Conservation (phyloP, 108 stramenopile species). For the Bacterosira constricta region DNA sequence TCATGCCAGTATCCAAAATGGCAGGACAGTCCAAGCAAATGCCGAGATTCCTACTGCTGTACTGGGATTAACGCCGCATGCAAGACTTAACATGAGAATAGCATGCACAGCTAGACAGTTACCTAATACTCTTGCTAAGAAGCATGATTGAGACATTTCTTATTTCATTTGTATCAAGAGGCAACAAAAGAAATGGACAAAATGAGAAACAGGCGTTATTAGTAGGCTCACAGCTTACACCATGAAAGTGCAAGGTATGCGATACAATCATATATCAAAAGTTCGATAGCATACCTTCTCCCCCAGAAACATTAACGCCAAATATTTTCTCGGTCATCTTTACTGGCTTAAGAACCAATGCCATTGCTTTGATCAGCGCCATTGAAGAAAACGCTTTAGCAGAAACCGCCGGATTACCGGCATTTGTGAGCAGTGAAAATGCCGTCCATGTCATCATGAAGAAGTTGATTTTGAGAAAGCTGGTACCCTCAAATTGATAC, state of each 20-base stretch:
- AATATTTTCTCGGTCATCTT: conserved; percentile 20
- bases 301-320: conserved; percentile 16
- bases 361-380: conserved; percentile 20
- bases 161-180: not conserved
- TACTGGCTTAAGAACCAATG: conserved; percentile 14
- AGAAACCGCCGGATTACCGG: conserved; percentile 14
- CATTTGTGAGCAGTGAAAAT: conserved; percentile 18
- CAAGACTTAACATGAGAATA: conserved; percentile 15
- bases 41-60: not conserved
- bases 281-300: too few species aligned
- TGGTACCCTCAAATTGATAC: conserved; percentile 8
- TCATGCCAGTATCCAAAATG: too few species aligned
- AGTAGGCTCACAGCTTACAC: too few species aligned
- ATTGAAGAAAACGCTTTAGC: conserved; percentile 21
- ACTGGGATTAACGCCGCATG: not conserved
- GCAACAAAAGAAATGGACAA: too few species aligned
- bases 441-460: conserved; percentile 21
- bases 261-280: too few species aligned
- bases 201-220: too few species aligned
- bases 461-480: conserved; percentile 14
- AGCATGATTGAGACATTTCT: not conserved
- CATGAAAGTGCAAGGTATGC: too few species aligned
- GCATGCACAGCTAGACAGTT: conserved; percentile 10
- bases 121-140: conserved; percentile 3
- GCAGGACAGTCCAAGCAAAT: not conserved